Percentiles rank a stretch among this genome's conserved stretches.
These are phyloP conservation scores for Pelargonium fulgidum DNA, from an alignment of 441 rosid species.

Conservation along the genomic window DNA sequence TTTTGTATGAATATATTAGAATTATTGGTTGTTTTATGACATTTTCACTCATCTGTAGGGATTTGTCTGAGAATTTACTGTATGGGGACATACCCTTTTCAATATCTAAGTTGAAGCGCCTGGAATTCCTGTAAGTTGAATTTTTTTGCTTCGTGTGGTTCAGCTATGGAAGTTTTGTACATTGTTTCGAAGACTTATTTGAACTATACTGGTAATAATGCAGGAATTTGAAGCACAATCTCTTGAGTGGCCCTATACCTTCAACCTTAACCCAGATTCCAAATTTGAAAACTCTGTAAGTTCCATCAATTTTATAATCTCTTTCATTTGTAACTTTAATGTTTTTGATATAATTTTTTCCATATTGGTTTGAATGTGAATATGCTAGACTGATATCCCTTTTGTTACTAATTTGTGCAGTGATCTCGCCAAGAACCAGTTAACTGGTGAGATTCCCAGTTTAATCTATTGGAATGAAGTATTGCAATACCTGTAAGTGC, in stretches of 20 bases:
- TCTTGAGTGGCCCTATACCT: slow-evolving; percentile 83
- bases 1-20: neutral
- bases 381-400: no score
- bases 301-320: neutral
- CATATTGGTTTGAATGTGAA: no score
- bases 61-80: slow-evolving; percentile 56
- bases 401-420: slow-evolving; percentile 23
- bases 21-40: neutral
- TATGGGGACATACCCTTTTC: slow-evolving; percentile 84
- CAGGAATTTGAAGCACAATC: slow-evolving; percentile 77
- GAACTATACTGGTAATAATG: neutral
- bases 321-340: neutral
- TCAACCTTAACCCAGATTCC: slow-evolving; percentile 88
- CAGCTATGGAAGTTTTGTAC: neutral
- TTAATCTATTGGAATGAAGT: slow-evolving; percentile 92
- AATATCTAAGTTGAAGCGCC: slow-evolving; percentile 66
- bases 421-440: slow-evolving; percentile 76
- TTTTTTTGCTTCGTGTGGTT: neutral
- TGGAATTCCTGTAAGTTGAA: slow-evolving; percentile 57
- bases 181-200: neutral
- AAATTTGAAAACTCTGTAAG: slow-evolving; percentile 72
- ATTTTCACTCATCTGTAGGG: slow-evolving; percentile 34
- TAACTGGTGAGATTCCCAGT: slow-evolving; percentile 76
- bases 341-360: neutral
- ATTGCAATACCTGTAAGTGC: slow-evolving; percentile 76